A percentile compares a stretch with the other conserved stretches of the same genome.
These are phyloP conservation scores for Penicillium pulvis DNA, from an alignment of 495 filamentous ascomycete genomes.

Conservation along the genomic window DNA sequence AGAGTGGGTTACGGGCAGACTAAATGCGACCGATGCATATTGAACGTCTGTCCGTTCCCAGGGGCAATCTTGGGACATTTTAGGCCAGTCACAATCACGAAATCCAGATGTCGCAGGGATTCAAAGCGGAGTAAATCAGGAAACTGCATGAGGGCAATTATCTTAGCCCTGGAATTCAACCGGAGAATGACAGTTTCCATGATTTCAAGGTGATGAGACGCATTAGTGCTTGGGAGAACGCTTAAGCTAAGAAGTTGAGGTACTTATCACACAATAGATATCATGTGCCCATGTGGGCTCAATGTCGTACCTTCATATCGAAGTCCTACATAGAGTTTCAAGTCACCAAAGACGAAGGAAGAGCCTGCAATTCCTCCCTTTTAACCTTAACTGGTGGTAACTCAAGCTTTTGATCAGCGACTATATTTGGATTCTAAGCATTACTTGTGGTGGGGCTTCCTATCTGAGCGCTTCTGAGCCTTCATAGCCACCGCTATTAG, in stretches of 20 bases:
- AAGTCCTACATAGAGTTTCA: not conserved
- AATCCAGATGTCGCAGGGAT: not conserved
- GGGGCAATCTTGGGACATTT: not conserved
- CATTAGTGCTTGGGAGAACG: not conserved
- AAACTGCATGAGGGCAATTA: not conserved
- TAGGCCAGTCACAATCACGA: constrained; percentile 8
- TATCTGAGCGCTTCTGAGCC: too few relatives aligned
- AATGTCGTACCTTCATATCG: too few relatives aligned
- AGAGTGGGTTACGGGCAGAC: not conserved
- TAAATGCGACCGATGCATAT: constrained; percentile 4
- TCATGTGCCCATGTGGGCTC: too few relatives aligned
- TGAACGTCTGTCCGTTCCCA: not conserved
- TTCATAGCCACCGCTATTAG: too few relatives aligned
- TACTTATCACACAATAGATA: not conserved
- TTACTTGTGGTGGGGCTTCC: too few relatives aligned
- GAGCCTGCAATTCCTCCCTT: too few relatives aligned
- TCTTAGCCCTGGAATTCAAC: not conserved
- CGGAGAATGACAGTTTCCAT: not conserved
- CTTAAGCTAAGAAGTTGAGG: not conserved
- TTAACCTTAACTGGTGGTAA: too few relatives aligned
- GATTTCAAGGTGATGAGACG: not conserved
- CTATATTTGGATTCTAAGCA: too few relatives aligned
- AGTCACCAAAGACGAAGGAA: too few relatives aligned
- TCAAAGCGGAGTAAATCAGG: not conserved
- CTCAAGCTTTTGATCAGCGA: too few relatives aligned